phyloP scores from a whole-genome alignment of 169 alveolate genomes.

The Perkinsus olseni region DNA sequence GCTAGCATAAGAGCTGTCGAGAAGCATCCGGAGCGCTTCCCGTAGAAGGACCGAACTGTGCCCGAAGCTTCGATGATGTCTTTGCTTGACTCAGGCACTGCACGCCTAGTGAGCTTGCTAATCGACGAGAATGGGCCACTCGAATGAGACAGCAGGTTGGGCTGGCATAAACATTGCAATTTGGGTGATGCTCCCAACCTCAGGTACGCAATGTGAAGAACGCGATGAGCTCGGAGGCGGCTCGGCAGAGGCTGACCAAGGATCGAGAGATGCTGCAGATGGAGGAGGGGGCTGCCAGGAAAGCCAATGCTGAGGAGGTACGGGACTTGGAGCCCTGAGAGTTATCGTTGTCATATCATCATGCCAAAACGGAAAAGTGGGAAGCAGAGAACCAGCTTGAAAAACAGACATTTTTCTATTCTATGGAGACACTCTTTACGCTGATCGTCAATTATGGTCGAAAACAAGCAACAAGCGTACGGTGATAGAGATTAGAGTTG shows the following conservation, averaged over 20 bases:
- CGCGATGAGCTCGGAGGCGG: neutral
- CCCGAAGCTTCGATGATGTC: neutral
- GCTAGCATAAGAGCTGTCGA: neutral
- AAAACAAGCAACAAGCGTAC: too few relatives aligned
- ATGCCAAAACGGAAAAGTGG: too few relatives aligned
- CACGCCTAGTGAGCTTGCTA: neutral
- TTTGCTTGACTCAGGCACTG: neutral
- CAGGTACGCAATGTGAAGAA: neutral
- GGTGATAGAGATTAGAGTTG: too few relatives aligned
- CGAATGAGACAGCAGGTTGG: neutral
- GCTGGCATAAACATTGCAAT: neutral
- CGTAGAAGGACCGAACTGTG: neutral
- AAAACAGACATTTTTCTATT: too few relatives aligned
- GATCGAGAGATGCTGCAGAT: neutral
- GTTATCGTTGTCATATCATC: too few relatives aligned
- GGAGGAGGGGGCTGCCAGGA: neutral
- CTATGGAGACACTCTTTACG: too few relatives aligned
- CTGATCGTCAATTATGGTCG: too few relatives aligned
- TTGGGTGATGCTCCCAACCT: neutral
- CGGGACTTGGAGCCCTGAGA: too few relatives aligned
- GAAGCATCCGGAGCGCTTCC: neutral
- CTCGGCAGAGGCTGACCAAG: neutral
- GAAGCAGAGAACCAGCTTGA: too few relatives aligned
- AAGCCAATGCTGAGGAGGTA: neutral
- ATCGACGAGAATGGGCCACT: neutral